These are phyloP conservation scores for Fusarium tanahbumbuense DNA, from an alignment of 2,329 filamentous ascomycete species.

Conservation along the genomic window DNA sequence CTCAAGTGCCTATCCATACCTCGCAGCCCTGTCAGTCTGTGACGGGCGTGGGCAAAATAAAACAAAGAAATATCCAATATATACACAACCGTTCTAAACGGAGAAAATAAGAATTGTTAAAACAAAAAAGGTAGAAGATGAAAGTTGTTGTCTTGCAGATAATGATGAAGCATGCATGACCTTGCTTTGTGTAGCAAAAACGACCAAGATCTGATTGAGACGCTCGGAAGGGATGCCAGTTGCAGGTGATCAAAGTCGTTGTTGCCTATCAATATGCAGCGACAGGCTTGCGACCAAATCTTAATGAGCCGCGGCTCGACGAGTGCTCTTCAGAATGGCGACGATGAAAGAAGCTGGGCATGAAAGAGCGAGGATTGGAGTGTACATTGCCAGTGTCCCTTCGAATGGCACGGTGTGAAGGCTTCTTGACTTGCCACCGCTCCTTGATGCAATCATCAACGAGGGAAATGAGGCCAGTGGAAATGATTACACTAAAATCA, in stretches of 20 bases:
- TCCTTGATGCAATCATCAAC: slow-evolving; percentile 92
- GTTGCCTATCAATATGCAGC: slow-evolving; percentile 50
- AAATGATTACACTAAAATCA: slow-evolving; percentile 77
- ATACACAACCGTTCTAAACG: slow-evolving; percentile 19
- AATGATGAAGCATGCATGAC: slow-evolving; percentile 13
- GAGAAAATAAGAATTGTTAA: slow-evolving; percentile 31
- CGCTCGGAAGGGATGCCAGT: background rate
- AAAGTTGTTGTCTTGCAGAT: slow-evolving; percentile 15
- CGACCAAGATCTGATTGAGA: background rate
- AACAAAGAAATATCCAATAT: slow-evolving; percentile 21
- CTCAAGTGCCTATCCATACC: slow-evolving; percentile 25
- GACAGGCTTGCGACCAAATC: slow-evolving; percentile 51
- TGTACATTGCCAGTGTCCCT: slow-evolving; percentile 42
- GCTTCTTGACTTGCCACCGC: slow-evolving; percentile 70
- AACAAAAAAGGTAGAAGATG: slow-evolving; percentile 30
- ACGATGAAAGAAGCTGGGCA: slow-evolving; percentile 57
- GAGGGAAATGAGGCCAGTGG: slow-evolving; percentile 88
- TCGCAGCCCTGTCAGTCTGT: slow-evolving; percentile 5
- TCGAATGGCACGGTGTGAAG: slow-evolving; percentile 44
- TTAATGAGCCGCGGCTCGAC: slow-evolving; percentile 50
- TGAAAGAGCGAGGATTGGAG: slow-evolving; percentile 48
- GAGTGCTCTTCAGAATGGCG: slow-evolving; percentile 54
- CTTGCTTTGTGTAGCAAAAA: slow-evolving; percentile 5
- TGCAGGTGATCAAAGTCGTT: background rate
- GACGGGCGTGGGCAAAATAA: slow-evolving; percentile 16